These are phyloP conservation scores for Nymphaea colorata DNA, from an alignment of 164 flowering plant species.

Conservation along the genomic window DNA sequence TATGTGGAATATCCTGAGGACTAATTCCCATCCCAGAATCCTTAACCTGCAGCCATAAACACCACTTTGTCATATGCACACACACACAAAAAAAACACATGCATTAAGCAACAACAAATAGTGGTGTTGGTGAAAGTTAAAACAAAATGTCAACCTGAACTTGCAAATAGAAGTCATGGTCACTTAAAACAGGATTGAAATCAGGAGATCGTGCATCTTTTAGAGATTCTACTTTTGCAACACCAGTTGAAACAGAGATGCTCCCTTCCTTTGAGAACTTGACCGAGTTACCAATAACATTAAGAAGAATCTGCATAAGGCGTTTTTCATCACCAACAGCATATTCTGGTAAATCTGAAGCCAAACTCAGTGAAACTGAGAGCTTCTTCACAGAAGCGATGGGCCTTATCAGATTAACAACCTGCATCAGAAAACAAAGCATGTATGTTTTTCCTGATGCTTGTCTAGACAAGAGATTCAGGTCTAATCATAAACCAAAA, in stretches of 20 bases:
- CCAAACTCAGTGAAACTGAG: constrained; percentile 31
- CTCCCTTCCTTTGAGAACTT: constrained; percentile 80
- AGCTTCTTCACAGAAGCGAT: constrained; percentile 73
- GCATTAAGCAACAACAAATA: too few species aligned
- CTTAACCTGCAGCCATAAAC: constrained; percentile 41
- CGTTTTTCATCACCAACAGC: constrained; percentile 89
- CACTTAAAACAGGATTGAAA: constrained; percentile 58
- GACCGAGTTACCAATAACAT: constrained; percentile 85
- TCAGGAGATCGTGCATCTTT: constrained; percentile 56
- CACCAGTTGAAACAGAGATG: constrained; percentile 44
- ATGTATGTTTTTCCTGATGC: background rate
- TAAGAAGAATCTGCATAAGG: constrained; percentile 62
- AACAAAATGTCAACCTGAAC: constrained; percentile 50
- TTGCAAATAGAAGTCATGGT: constrained; percentile 62
- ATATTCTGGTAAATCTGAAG: constrained; percentile 65
- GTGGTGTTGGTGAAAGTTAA: too few species aligned
- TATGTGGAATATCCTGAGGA: constrained; percentile 68
- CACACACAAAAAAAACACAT: background rate
- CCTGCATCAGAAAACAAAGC: constrained; percentile 25
- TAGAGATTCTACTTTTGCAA: constrained; percentile 53
- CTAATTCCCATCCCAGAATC: constrained; percentile 72
- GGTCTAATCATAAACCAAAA: background rate
- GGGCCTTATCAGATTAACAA: constrained; percentile 68
- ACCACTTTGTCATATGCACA: background rate
- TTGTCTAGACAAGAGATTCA: background rate